Base-by-base conservation (phyloP, 1,284 basidiomycete genomes). In the Gomphus bonarii region DNA sequence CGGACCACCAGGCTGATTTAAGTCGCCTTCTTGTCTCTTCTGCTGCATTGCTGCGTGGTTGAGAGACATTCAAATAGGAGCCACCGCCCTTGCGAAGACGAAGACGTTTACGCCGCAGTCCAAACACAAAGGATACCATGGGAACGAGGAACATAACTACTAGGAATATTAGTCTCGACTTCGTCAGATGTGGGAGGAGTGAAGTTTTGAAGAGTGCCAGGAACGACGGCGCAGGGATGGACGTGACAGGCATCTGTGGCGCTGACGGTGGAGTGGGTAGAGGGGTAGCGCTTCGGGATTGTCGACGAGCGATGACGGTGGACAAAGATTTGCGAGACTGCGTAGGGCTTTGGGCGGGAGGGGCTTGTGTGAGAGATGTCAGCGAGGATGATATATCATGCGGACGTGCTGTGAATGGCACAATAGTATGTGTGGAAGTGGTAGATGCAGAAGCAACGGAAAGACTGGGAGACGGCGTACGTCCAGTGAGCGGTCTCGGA, bases 141-240 rank as follows among this genome's bases (percentile, higher is more conserved):
- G 86, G 84, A 3, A 88, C 67, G 1, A 87, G 65, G 42, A 86
- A 66, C 61, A 83, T 79, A 14, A 88, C 64, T 5, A 84, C 55
- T 47, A 81, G 61, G 48, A 84, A 71, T 0, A 77, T 75, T 53
- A 82, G 54, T 57, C 67, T 68, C 68, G 79, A 65, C 40, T 70
- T 65, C 1, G 75, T 75, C 40, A 82, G 64, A 61, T 78, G 78
- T 0, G 75, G 73, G 11, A 67, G 65, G 30, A 84, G 58, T 10
- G 67, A 73, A 25, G 73, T 72, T 59, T 71, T 76, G 35, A 84
- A 63, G 30, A 82, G 65, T 4, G 61, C 31, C 5, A 63, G 48
- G 42, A 51, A 31, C 18, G 59, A 53, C 25, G 65, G 54, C 6
- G 63, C 57, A 44, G 58, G 56, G 55, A 60, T 63, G 1, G 60